Conservation (phyloP, 352 stramenopile species). For the Aphanomyces stellatus region DNA sequence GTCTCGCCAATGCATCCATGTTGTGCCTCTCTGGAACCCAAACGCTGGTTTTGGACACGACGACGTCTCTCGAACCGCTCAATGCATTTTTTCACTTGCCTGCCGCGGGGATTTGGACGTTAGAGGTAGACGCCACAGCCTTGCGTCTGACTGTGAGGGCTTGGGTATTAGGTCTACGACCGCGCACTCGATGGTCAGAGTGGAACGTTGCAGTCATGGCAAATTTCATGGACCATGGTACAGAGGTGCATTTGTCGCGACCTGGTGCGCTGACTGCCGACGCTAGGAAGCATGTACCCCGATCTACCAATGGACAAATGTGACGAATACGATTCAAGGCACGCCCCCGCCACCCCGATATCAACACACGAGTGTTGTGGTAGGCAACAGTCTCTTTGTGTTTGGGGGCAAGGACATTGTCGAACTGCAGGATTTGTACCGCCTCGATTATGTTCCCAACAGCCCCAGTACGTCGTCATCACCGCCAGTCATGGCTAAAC, state of each 20-base stretch:
- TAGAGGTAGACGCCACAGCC: conserved; percentile 37
- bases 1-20: conserved; percentile 31
- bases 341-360: conserved; percentile 38
- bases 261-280: not conserved
- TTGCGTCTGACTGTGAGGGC: not conserved
- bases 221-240: conserved; percentile 41
- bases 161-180: conserved; percentile 1
- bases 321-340: conserved; percentile 28
- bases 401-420: conserved; percentile 38
- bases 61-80: conserved; percentile 34
- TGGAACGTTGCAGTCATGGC: conserved; percentile 40
- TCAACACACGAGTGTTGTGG: conserved; percentile 49
- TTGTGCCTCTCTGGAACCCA: conserved; percentile 24
- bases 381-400: conserved; percentile 59
- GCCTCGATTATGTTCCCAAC: conserved; percentile 43
- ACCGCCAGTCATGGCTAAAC: not conserved
- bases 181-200: conserved; percentile 27
- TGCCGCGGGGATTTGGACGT: conserved; percentile 45
- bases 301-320: conserved; percentile 43
- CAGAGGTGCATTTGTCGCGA: not conserved
- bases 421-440: conserved; percentile 42
- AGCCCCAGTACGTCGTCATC: not conserved
- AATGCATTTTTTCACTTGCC: conserved; percentile 48
- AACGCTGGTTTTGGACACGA: conserved; percentile 31
- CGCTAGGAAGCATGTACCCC: conserved; percentile 34